Base-by-base conservation (phyloP, 169 alveolate genomes). In the Eimeria zaria region DNA sequence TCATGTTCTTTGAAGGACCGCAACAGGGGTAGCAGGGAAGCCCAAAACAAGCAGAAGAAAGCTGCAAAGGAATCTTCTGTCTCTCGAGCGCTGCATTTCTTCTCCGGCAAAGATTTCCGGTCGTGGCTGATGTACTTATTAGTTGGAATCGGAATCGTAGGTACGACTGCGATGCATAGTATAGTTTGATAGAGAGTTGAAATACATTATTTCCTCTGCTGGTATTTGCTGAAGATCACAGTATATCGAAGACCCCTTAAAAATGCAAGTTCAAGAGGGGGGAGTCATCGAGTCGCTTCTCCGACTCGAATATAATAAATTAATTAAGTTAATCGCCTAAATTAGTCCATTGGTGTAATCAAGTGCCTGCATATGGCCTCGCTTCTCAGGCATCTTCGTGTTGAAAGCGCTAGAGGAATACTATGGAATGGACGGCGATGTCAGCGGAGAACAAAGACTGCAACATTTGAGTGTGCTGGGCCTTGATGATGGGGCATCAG, bases 391-490 rank as follows among this genome's bases (percentile, higher is more conserved):
- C 55, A 76, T 91, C 9, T 91, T 91, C 33, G 96, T 81, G 55
- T 73, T 91, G 20, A 74, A 62, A 24, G 96, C 96, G 30, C 90
- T 81, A n/a, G 96, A 91, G n/a, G 96, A 91, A 44, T 91, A 76
- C 80, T 91, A 91, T 71, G 90, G 91, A 6, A 64, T 74, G 71
- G 96, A 91, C 46, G 91, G 46, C 14, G 95, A 89, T 20, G 60
- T 64, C 39, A 55, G 96, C 24, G 96, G 96, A 5, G 89, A 74
- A 71, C 73, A 91, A 71, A 48, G 89, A 36, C 90, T 74, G 58
- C 91, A 91, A 30, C 91, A 91, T 71, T 41, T 91, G 67, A 62
- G 83, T 8, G 90, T 76, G 36, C 76, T 91, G 60, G 90, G 88
- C 18, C 83, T 91, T 53, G 96, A 91, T 33, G 88, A 81, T 6